phyloP scores from a whole-genome alignment of 73 alveolate genomes.

The Paramecium caudatum region DNA sequence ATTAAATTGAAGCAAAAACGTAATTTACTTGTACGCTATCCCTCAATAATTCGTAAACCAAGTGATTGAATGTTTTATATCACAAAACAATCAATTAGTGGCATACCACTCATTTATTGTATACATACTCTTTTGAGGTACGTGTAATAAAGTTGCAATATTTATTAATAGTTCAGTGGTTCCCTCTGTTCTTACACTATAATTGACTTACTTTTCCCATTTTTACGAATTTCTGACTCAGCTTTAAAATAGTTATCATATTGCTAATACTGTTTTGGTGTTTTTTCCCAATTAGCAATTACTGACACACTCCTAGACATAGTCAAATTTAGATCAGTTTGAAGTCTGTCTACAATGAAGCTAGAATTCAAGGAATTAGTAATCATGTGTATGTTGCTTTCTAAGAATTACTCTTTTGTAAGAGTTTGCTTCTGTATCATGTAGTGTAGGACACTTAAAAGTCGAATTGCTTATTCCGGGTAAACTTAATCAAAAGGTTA shows the following conservation, averaged over 20 bases:
- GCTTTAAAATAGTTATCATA: neutral
- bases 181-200: constrained; percentile 3
- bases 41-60: constrained; percentile 47
- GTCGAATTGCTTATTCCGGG: constrained; percentile 21
- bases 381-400: neutral
- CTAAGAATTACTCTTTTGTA: neutral
- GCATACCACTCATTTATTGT: neutral
- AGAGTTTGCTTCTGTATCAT: constrained; percentile 8
- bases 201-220: neutral
- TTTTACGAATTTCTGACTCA: neutral
- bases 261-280: neutral
- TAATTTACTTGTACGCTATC: neutral
- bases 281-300: neutral
- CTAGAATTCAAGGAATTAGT: neutral
- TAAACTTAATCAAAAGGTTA: neutral
- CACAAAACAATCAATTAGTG: constrained; percentile 43
- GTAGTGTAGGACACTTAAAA: constrained; percentile 3
- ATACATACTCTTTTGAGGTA: constrained; percentile 6
- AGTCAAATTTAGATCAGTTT: constrained; percentile 34
- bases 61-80: constrained; percentile 10
- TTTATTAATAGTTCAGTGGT: constrained; percentile 19
- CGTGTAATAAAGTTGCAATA: constrained; percentile 35
- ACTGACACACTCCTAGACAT: neutral
- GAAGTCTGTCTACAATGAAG: neutral
- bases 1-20: constrained; percentile 18